Base-by-base conservation (phyloP, 2,329 filamentous ascomycete species). In the Pezicula rhizophila region DNA sequence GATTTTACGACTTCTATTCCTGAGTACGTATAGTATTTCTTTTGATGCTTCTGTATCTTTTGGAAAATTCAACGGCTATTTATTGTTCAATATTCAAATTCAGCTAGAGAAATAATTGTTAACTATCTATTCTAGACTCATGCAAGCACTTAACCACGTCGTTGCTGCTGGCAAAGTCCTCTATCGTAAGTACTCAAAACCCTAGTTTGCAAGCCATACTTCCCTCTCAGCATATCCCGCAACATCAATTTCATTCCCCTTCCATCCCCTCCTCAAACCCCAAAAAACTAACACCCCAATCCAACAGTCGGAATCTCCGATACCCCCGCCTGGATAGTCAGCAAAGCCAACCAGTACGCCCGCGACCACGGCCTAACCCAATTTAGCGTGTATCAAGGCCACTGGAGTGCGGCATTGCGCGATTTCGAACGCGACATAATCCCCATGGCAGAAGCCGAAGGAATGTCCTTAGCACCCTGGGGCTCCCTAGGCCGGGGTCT, bases 321-420 rank as follows among this genome's bases (percentile, higher is more conserved):
- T 57, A 79, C 78, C 0, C 84, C 84, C 0, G 84, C 84, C 14
- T 87, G 84, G 84, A 66, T 84, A 8, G 81, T 84, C 7, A 74
- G 72, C 61, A 80, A 80, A 60, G 79, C 79, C 8, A 85, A 84
- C 49, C 73, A 81, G 60, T 84, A 89, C 39, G 58, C 87, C 5
- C 76, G 81, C 28, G 74, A 79, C 52, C 77, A 88, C 53, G 84
- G 82, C 14, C 72, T 88, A 25, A 77, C 78, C 1, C 80, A 76
- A 26, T 89, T 90, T 68, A 75, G 70, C 37, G 76, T 87, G 39
- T 87, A 86, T 64, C 80, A 85, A 65, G 84, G 84, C 5, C 68
- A 66, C 12, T 87, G 81, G 80, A 78, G 69, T 35, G 76, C 78
- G 7, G 73, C 75, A 0, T 60, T 68, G 14, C 77, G 85, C 15